phyloP scores from a whole-genome alignment of 352 stramenopile genomes.

The Phytophthora podocarpi region DNA sequence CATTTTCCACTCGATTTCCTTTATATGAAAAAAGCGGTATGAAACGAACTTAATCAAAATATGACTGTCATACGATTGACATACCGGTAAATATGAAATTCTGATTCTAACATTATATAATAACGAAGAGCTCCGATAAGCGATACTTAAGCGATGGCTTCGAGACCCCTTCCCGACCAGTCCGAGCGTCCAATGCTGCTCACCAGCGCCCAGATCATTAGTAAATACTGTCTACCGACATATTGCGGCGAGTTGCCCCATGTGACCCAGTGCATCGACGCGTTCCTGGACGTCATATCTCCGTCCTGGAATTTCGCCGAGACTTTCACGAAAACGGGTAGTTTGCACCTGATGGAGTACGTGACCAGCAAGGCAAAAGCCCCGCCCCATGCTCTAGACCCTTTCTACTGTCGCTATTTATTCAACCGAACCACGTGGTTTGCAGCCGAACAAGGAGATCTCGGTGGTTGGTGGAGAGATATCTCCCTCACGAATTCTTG shows the following conservation, averaged over 20 bases:
- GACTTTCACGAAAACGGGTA: constrained; percentile 7
- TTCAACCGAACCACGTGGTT: constrained; percentile 15
- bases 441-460: constrained; percentile 16
- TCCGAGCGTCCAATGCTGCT: constrained; percentile 2
- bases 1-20: constrained; percentile 41
- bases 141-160: too few relatives aligned
- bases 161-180: too few relatives aligned
- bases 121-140: too few relatives aligned
- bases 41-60: too few relatives aligned
- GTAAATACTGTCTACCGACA: neutral
- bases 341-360: constrained; percentile 19
- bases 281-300: constrained; percentile 19
- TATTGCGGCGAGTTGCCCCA: constrained; percentile 5
- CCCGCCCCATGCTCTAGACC: too few relatives aligned
- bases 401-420: constrained; percentile 15
- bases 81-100: too few relatives aligned
- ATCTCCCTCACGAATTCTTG: constrained; percentile 9
- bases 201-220: constrained; percentile 1
- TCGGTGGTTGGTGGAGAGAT: constrained; percentile 13
- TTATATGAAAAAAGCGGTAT: neutral
- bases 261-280: constrained; percentile 16
- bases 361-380: neutral
- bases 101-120: too few relatives aligned
- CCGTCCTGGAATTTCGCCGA: constrained; percentile 11
- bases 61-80: too few relatives aligned